Base-by-base conservation (phyloP, 163 green algal species). In the Volvox carteri region DNA sequence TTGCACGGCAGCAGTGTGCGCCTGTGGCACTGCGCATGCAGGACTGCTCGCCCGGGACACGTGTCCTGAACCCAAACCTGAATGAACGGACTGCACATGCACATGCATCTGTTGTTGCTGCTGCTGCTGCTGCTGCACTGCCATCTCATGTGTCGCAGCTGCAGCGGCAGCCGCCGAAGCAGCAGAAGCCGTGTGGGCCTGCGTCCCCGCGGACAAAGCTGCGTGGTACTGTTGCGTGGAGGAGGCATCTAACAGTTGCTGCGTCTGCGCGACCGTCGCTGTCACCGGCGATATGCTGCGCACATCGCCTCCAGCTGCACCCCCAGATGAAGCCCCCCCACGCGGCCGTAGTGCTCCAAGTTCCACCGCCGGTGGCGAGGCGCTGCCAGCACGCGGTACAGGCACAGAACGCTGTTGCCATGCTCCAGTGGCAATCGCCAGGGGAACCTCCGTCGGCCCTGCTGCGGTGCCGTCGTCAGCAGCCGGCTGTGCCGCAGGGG, bases 181-280 rank as follows among this genome's bases (percentile, higher is more conserved):
- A 19, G 41, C 21, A 37, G 23, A 72, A 72, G 14, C 60, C 60
- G 23, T 9, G 39, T 16, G 62, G 11, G 62, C 35, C 68, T 52
- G 68, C 35, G 21, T 37, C 6, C 35, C 68, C 7, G 68, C 68
- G 12, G 68, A 52, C 68, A 77, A n/a, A 46, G 35, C 19, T 18
- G 75, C 54, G 16, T 85, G 75, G 50, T 54, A 56, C 52, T 72
- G 50, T 56, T 73, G 56, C 78, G 39, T 58, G 28, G 56, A 37
- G 21, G 37, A 6, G 37, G 19, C 39, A n/a, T n/a, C n/a, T 9
- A 54, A 14, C 11, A 60, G 8, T 41, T 73, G 54, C 25, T 73
- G 37, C 25, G 42, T 7, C 56, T 74, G 37, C 25, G 37, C n/a
- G 2, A 25, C 54, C 23, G 78, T 37, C 11, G 14, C 52, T 2